Evolutionary conservation across 2,329 filamentous ascomycete species (phyloP), one percentile per base, ranked within the genome.

Genomic region (Hypoxylon sp.): DNA sequence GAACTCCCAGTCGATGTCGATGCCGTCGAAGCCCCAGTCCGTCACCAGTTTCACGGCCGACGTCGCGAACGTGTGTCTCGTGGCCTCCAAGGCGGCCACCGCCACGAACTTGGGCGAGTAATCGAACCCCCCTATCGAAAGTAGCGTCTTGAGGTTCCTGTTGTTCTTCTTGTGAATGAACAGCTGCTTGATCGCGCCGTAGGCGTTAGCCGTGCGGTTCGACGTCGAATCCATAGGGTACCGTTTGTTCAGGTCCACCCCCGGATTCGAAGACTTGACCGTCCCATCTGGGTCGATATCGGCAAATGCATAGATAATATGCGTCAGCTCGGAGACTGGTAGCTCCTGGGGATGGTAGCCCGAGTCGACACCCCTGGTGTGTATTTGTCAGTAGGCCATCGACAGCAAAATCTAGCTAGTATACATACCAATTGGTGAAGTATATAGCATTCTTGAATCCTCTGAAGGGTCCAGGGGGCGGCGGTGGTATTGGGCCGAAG

Each of bases 111-210:
- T 88, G 49, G 82, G 75, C 3, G 88, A 90, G 72, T 89, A 91
- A 0, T 86, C 90, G 86, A 88, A 95, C 13, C 92, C 92, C 35
- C 92, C 92, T 58, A 96, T 89, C 29, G 88, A 91, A 7, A 95
- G 81, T n/a, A 95, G 77, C 2, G 89, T 81, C 75, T 96, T 96
- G 55, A 96, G 75, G 48, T 90, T 85, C 17, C 91, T 85, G 72
- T 96, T 85, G 65, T 81, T 77, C 75, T 92, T 88, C 79, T 96
- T 96, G 48, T 90, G 81, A 1, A 91, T 74, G 72, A 83, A 91
- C 1, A 96, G 78, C 70, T 94, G 90, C 75, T 92, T 92, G 62
- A 92, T 74, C 69, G 86, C 89, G 35, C 92, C 92, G 68, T 92
- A 92, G 47, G 87, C 84, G 69, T 94, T 92, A 56, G 78, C 84